phyloP scores from a whole-genome alignment of 75 land plant genomes.

The Sequoia sempervirens region DNA sequence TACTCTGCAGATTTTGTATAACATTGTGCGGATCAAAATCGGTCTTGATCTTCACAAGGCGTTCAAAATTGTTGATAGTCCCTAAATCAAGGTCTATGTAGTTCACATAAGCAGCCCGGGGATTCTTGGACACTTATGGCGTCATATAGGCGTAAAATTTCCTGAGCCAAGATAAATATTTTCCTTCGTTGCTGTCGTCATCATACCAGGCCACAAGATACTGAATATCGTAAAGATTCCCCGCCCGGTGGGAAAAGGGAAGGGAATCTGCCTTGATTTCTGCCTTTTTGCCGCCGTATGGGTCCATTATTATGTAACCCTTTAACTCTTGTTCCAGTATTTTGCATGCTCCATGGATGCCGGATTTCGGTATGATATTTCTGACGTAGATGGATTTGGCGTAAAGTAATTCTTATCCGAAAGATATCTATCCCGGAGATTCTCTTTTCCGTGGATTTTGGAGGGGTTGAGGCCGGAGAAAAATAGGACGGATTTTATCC shows the following conservation, averaged over 20 bases:
- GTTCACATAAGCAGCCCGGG: slow-evolving; percentile 32
- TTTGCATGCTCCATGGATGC: neutral
- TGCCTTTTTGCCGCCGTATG: slow-evolving; percentile 20
- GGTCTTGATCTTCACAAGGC: slow-evolving; percentile 17
- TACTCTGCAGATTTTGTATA: slow-evolving; percentile 26
- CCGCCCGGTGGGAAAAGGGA: slow-evolving; percentile 21
- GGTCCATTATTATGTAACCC: slow-evolving; percentile 19
- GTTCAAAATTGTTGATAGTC: slow-evolving; percentile 5
- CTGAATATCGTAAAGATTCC: slow-evolving; percentile 24
- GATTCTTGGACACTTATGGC: slow-evolving; percentile 12
- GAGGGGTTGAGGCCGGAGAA: slow-evolving; percentile 7
- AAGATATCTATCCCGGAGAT: slow-evolving; percentile 7
- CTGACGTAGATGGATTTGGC: slow-evolving; percentile 30
- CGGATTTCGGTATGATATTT: slow-evolving; percentile 4
- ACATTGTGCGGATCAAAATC: slow-evolving; percentile 22
- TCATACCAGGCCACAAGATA: slow-evolving; percentile 20
- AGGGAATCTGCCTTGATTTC: neutral
- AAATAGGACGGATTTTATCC: slow-evolving; percentile 19
- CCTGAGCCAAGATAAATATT: slow-evolving; percentile 12
- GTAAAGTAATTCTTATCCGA: slow-evolving; percentile 16
- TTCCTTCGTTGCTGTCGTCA: neutral
- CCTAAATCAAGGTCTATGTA: slow-evolving; percentile 30
- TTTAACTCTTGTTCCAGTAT: slow-evolving; percentile 9
- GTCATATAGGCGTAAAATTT: slow-evolving; percentile 13
- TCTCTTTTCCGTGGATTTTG: neutral